A percentile compares a stretch with the other conserved stretches of the same genome.
Conservation (phyloP, 169 alveolate species). For the Theileria equi region DNA sequence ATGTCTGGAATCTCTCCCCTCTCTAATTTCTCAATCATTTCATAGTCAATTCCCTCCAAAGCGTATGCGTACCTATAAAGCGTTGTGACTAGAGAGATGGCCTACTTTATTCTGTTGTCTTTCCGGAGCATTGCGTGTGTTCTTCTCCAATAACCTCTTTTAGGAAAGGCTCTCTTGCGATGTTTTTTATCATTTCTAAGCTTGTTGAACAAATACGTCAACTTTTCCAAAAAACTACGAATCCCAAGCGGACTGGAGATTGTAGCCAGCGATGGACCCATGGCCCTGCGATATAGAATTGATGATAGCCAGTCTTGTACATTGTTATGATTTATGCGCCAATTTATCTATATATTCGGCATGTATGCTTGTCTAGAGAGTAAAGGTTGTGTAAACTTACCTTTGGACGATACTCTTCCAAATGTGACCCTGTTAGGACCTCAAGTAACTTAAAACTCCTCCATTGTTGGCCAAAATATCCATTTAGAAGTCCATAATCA, state of each 20-base stretch:
- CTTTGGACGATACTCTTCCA: too few species aligned
- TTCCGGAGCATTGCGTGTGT: constrained; percentile 29
- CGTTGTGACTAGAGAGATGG: not conserved
- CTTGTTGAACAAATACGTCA: constrained; percentile 38
- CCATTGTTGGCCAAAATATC: too few species aligned
- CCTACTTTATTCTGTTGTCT: constrained; percentile 54
- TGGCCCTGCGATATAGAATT: too few species aligned
- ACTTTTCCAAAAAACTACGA: not conserved
- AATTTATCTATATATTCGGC: constrained; percentile 2
- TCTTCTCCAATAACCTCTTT: constrained; percentile 53
- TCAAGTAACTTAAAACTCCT: too few species aligned
- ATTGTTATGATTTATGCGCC: too few species aligned
- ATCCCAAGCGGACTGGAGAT: too few species aligned
- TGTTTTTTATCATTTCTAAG: constrained; percentile 50
- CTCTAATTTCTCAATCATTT: constrained; percentile 41
- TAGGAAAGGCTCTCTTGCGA: constrained; percentile 57
- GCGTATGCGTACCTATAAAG: constrained; percentile 51
- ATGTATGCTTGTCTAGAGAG: not conserved
- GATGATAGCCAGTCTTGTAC: too few species aligned
- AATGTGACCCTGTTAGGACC: too few species aligned
- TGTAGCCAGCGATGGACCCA: too few species aligned
- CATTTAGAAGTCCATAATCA: too few species aligned
- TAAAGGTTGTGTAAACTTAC: constrained; percentile 1
- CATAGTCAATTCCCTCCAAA: constrained; percentile 64
- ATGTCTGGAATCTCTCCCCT: constrained; percentile 56